phyloP scores from a whole-genome alignment of 257 asterid genomes.

The Petunia axillaris region DNA sequence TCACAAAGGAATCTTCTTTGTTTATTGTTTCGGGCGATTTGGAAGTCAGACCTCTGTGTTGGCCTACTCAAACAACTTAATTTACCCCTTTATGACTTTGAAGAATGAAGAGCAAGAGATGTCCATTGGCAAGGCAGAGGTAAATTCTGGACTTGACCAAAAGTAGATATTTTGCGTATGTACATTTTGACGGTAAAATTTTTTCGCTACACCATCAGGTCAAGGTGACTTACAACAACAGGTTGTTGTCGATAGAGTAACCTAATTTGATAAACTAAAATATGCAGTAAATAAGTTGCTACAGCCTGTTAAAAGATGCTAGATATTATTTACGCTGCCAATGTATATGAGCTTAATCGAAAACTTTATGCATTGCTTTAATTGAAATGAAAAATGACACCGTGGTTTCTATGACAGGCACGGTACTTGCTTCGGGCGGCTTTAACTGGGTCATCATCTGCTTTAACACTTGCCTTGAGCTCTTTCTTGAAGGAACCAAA shows the following conservation, averaged over 20 bases:
- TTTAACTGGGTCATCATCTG: conserved; percentile 12
- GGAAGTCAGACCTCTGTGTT: conserved; percentile 20
- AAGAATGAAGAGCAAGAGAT: neutral
- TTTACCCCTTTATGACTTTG: conserved; percentile 17
- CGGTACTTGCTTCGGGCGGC: conserved; percentile 21
- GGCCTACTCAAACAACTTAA: neutral
- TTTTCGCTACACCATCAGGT: too few relatives aligned
- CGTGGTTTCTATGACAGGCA: conserved; percentile 12
- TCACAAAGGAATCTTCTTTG: neutral
- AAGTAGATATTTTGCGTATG: neutral
- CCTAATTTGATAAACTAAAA: too few relatives aligned
- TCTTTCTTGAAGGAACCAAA: neutral
- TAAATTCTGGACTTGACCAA: conserved; percentile 2
- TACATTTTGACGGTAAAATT: too few relatives aligned
- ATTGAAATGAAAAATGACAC: neutral
- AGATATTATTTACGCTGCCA: too few relatives aligned
- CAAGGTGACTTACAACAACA: too few relatives aligned
- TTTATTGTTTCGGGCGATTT: conserved; percentile 27
- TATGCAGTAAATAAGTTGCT: too few relatives aligned
- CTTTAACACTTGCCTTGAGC: conserved; percentile 24
- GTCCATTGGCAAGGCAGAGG: neutral
- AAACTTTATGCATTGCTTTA: neutral
- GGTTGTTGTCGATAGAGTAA: too few relatives aligned
- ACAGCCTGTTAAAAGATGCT: neutral
- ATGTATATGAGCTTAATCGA: too few relatives aligned